Base-by-base conservation (phyloP, 1,284 basidiomycete genomes). In the Dichomitus squalens region DNA sequence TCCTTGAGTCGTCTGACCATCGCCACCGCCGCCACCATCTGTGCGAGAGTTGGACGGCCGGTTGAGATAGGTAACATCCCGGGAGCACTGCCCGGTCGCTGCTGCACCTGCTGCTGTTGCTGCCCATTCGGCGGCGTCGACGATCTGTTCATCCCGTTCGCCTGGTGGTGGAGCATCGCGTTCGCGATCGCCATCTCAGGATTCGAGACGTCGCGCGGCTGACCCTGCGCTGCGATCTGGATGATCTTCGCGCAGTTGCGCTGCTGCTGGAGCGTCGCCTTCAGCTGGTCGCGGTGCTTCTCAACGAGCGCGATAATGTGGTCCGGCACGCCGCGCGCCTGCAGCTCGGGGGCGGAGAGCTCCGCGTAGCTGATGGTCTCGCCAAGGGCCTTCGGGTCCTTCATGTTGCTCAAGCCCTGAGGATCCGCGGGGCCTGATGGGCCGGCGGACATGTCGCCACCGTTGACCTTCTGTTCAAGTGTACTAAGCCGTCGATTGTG, bases 271-370 rank as follows among this genome's bases (percentile, higher is more conserved):
- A 66, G 65, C 21, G 68, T 70, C 29, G 75, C 71, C 66, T 80
- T 79, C 21, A 87, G 66, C 21, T 72, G 68, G 2, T 76, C 35
- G 40, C 89, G 82, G 66, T 87, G 67, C 4, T 63, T 61, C 60
- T 91, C 89, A 38, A 92, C 79, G 55, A 82, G 76, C 31, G 70
- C 58, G 53, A 91, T 85, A 49, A 84, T 68, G 36, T 76, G 61
- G 14, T 84, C 81, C 1, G 75, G 72, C n/a, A 88, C 68, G 27
- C 77, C 77, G 47, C 75, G 77, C 4, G 73, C 72, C 20, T 81
- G 82, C 60, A 92, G 76, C 31, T 88, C 83, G 6, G 75, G 72
- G 1, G 72, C 75, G 9, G 79, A 73, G 36, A 75, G 65, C 49
- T 79, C 68, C 9, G 82, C 78, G 61, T 76, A 80, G 7, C 66